A percentile compares a stretch with the other conserved stretches of the same genome.
Conservation (phyloP, 208 protist species). For the Trypanosoma cruzi region DNA sequence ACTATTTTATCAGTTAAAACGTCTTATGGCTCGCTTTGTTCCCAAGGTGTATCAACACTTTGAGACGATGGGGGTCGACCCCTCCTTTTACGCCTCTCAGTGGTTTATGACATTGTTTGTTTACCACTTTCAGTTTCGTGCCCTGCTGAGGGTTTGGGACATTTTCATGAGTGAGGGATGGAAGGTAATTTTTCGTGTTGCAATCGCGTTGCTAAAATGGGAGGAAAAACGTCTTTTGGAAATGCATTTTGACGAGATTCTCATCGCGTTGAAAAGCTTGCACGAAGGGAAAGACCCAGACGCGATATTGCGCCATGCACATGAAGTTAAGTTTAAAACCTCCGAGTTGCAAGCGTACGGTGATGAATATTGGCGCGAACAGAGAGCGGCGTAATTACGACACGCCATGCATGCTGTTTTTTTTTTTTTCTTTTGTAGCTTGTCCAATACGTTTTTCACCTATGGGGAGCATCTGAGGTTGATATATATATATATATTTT, state of each 20-base stretch:
- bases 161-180: conserved; percentile 93
- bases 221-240: conserved; percentile 76
- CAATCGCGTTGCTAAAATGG: conserved; percentile 90
- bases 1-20: conserved; percentile 90
- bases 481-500: no score
- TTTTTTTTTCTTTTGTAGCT: conserved; percentile 3
- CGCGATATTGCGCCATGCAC: conserved; percentile 71
- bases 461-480: no score
- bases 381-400: neutral
- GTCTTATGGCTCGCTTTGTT: conserved; percentile 71
- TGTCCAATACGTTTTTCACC: no score
- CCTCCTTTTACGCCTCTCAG: conserved; percentile 91
- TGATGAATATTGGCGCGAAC: conserved; percentile 73
- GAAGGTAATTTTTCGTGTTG: conserved; percentile 94
- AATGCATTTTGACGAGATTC: conserved; percentile 75
- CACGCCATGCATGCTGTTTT: neutral
- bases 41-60: conserved; percentile 83
- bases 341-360: conserved; percentile 78
- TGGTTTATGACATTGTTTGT: conserved; percentile 95
- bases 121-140: conserved; percentile 87
- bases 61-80: conserved; percentile 66
- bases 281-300: conserved; percentile 84
- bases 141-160: conserved; percentile 92
- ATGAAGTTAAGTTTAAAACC: conserved; percentile 89
- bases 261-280: conserved; percentile 83